A percentile compares a stretch with the other conserved stretches of the same genome.
These are phyloP conservation scores for Globisporangium sylvaticum DNA, from an alignment of 352 stramenopile genomes.

Conservation along the genomic window DNA sequence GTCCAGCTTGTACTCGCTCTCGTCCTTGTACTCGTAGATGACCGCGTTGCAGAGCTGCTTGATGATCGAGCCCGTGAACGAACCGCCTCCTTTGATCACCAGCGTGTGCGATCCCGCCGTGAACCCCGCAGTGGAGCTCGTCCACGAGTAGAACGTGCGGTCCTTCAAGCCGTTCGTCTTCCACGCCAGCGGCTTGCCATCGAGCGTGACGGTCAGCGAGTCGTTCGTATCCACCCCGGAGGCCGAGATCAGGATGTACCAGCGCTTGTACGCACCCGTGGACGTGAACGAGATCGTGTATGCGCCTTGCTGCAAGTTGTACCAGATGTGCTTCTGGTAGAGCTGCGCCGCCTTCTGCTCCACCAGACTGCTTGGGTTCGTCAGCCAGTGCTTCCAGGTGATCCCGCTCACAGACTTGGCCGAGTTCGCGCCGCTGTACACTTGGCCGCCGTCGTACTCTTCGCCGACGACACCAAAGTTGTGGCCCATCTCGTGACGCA, in stretches of 20 bases:
- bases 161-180: slow-evolving; percentile 27
- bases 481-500: slow-evolving; percentile 39
- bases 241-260: slow-evolving; percentile 24
- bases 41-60: slow-evolving; percentile 34
- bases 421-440: slow-evolving; percentile 36
- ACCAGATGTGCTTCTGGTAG: slow-evolving; percentile 35
- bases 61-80: slow-evolving; percentile 23
- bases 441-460: slow-evolving; percentile 35
- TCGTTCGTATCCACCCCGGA: slow-evolving; percentile 27
- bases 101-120: slow-evolving; percentile 22
- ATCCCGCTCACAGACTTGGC: slow-evolving; percentile 2
- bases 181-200: slow-evolving; percentile 19
- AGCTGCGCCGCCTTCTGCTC: slow-evolving; percentile 26
- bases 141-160: slow-evolving; percentile 28
- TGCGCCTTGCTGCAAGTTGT: slow-evolving; percentile 25
- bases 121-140: slow-evolving; percentile 11
- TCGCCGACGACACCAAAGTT: slow-evolving; percentile 40
- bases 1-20: slow-evolving; percentile 22
- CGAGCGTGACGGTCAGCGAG: slow-evolving; percentile 25
- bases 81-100: slow-evolving; percentile 5
- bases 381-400: slow-evolving; percentile 34
- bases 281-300: slow-evolving; percentile 33
- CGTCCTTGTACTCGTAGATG: slow-evolving; percentile 30
- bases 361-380: slow-evolving; percentile 15
- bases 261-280: slow-evolving; percentile 28